Percentiles rank a stretch among this genome's conserved stretches.
Evolutionary conservation across 2,329 filamentous ascomycete species (phyloP).

Genomic region (Penicillium verrucosum): DNA sequence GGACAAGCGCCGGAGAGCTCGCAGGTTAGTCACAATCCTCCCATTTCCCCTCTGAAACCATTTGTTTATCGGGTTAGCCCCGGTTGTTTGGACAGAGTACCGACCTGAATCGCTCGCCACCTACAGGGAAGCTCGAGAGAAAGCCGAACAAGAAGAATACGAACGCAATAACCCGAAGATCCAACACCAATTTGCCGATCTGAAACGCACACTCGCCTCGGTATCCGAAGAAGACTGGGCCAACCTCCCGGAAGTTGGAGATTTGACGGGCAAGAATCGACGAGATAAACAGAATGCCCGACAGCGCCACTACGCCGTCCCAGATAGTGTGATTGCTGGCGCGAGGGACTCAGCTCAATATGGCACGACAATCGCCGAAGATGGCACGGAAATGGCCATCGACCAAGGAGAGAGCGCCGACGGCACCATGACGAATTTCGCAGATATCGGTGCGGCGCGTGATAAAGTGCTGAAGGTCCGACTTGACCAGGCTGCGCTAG

Average conservation of each 20-base stretch:
- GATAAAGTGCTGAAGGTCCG: constrained; percentile 95
- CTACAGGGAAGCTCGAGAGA: constrained; percentile 88
- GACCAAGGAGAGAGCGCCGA: constrained; percentile 55
- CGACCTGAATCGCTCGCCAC: constrained; percentile 61
- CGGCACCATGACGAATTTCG: constrained; percentile 96
- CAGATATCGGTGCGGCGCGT: constrained; percentile 91
- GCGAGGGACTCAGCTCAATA: constrained; percentile 78
- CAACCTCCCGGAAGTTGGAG: constrained; percentile 89
- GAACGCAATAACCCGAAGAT: constrained; percentile 98
- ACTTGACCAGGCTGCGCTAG: constrained; percentile 80
- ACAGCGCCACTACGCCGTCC: constrained; percentile 90
- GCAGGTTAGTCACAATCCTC: constrained; percentile 66
- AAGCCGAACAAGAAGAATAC: constrained; percentile 88
- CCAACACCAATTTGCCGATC: constrained; percentile 92
- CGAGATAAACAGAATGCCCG: constrained; percentile 77
- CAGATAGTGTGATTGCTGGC: constrained; percentile 88
- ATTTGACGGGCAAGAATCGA: constrained; percentile 91
- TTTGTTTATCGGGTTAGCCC: constrained; percentile 64
- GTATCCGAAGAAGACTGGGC: constrained; percentile 97
- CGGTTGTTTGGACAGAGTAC: constrained; percentile 69
- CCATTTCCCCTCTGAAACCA: constrained; percentile 37
- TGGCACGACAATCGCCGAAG: constrained; percentile 82
- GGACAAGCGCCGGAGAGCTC: constrained; percentile 79
- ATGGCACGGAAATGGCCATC: constrained; percentile 57
- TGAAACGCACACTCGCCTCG: constrained; percentile 83